Conservation (phyloP, 371 early-diverging fungal species). For the Saksenaea oblongispora region DNA sequence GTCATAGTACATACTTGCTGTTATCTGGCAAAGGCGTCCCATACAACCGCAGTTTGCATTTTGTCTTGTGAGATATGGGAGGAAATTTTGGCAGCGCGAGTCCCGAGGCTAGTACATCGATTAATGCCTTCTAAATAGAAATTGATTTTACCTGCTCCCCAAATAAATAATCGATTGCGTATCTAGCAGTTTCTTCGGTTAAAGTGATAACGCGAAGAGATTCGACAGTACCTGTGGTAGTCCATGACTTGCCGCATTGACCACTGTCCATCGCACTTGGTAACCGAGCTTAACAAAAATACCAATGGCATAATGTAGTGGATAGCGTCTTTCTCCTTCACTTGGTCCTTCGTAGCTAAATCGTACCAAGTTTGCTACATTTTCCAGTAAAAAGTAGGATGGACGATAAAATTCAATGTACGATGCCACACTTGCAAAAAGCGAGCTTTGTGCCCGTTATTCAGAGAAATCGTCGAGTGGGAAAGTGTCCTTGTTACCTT, state of each 20-base stretch:
- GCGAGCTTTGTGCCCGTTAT: constrained; percentile 12
- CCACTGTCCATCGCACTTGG: constrained; percentile 18
- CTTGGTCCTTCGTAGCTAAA: background rate
- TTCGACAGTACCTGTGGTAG: constrained; percentile 6
- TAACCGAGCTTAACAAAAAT: constrained; percentile 22
- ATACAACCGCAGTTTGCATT: background rate
- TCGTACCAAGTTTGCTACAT: constrained; percentile 18
- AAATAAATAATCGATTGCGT: constrained; percentile 24
- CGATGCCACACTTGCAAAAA: constrained; percentile 24
- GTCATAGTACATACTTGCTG: background rate
- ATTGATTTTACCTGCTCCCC: constrained; percentile 18
- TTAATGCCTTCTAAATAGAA: background rate
- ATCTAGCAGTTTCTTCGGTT: background rate
- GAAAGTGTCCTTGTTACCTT: background rate
- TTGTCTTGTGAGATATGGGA: background rate
- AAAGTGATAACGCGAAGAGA: background rate
- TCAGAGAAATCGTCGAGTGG: background rate
- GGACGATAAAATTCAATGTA: constrained; percentile 26
- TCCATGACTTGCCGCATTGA: constrained; percentile 23
- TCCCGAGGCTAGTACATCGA: background rate
- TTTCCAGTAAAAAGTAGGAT: constrained; percentile 25
- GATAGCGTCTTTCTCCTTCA: background rate
- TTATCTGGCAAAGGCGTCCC: background rate
- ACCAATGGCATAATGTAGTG: constrained; percentile 17
- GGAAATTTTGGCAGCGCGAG: background rate